Evolutionary conservation across 2,329 filamentous ascomycete genomes (phyloP), one percentile per base, ranked within the genome.

Genomic region (Cephalotrichum gorgonifer): DNA sequence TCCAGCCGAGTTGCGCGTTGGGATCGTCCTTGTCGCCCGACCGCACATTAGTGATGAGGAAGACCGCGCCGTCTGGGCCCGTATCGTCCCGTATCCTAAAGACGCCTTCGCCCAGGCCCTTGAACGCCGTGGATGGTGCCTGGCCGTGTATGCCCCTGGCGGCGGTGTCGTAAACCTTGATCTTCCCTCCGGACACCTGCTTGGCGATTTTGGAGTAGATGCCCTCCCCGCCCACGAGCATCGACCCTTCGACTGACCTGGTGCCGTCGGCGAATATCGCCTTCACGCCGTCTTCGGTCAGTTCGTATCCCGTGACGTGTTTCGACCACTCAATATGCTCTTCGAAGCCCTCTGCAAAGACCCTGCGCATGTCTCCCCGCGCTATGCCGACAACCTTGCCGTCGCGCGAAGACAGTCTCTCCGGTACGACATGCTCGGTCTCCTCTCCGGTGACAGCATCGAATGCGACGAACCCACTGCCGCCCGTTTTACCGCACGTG

Each of bases 101-200:
- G 1, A 85, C 81, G 2, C 81, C 81, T 59, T 84, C 80, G 1
- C 80, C 79, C 1, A 85, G 65, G 0, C 61, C 70, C 52, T 74
- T 76, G 66, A 83, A 85, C 0, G 80, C 79, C 0, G 73, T 70
- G 0, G 73, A 78, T 0, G 79, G 77, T 7, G 81, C 78, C 58
- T 83, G 78, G 0, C 81, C 81, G 54, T 85, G 81, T 23, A 85
- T 83, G 1, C 79, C 79, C 44, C 80, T 63, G 0, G 79, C 75
- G 3, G 80, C 79, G 0, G 78, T 78, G 54, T 85, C 81, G 57
- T 75, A 84, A 4, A 79, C 73, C 59, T 81, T 83, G 43, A 83
- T 59, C 44, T 64, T 72, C 2, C 77, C 79, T 4, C 65, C 64
- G 0, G 76, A 79, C 4, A 83, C 63, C 61, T 85, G 79, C 55